Evolutionary conservation across 805 yeast species (phyloP).

Genomic region (Saturnispora quitensis): DNA sequence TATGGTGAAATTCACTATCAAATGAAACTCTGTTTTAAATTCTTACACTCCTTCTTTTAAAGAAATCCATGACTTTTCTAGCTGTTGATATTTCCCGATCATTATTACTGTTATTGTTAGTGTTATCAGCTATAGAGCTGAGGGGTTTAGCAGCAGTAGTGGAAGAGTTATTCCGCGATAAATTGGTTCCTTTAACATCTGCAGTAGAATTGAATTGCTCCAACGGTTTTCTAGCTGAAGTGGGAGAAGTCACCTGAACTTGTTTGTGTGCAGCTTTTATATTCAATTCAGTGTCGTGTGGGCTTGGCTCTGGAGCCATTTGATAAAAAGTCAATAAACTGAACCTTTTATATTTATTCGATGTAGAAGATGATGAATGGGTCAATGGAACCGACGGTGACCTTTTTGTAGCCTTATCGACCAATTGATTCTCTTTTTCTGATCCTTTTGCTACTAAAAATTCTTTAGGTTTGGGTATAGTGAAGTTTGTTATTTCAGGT

Average conservation of each 20-base stretch:
- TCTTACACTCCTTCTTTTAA: slow-evolving; percentile 53
- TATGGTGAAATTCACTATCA: background rate
- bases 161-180: slow-evolving; percentile 3
- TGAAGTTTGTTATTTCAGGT: background rate
- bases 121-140: slow-evolving; percentile 3
- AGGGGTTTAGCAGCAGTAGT: background rate
- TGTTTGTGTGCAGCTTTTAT: background rate
- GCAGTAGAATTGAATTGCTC: slow-evolving; percentile 11
- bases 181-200: background rate
- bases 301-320: slow-evolving; percentile 11
- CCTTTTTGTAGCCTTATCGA: background rate
- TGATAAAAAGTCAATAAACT: slow-evolving; percentile 27
- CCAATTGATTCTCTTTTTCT: slow-evolving; percentile 7
- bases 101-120: slow-evolving; percentile 11
- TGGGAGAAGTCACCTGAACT: background rate
- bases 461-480: background rate
- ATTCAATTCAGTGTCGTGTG: slow-evolving; percentile 8
- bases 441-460: background rate
- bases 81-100: slow-evolving; percentile 65
- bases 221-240: slow-evolving; percentile 9
- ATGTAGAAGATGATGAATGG: background rate
- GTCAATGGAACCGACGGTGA: background rate
- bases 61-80: slow-evolving; percentile 67
- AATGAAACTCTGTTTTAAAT: slow-evolving; percentile 15
- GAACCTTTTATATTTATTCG: slow-evolving; percentile 23